phyloP scores from a whole-genome alignment of 345 rosid species.

The Camelina hispida region DNA sequence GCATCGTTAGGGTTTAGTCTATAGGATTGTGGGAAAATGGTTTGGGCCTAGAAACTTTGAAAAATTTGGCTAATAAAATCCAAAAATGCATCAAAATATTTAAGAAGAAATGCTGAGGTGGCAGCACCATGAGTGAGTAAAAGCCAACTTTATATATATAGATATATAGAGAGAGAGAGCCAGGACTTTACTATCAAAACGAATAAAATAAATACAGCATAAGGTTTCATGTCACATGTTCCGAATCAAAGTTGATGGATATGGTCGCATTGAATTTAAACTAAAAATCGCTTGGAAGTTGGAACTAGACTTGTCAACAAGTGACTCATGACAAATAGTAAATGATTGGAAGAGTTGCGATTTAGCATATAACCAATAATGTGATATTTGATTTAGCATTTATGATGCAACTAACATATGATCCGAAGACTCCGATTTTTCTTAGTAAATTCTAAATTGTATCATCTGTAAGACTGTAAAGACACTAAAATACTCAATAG shows the following conservation, averaged over 20 bases:
- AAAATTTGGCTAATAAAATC: too few species aligned
- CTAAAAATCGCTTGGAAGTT: neutral
- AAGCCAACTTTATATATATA: too few species aligned
- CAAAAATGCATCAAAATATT: too few species aligned
- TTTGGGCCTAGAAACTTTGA: too few species aligned
- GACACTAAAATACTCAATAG: neutral
- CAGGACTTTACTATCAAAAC: too few species aligned
- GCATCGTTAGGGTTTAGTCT: too few species aligned
- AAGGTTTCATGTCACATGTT: neutral
- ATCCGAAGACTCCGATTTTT: neutral
- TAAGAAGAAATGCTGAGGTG: too few species aligned
- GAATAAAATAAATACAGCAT: too few species aligned
- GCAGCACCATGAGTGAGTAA: too few species aligned
- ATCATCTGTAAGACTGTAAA: neutral
- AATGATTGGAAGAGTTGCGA: slow-evolving; percentile 14
- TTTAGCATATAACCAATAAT: neutral
- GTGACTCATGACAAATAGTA: neutral
- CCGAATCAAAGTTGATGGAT: slow-evolving; percentile 10
- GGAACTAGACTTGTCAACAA: slow-evolving; percentile 13
- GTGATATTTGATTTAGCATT: neutral
- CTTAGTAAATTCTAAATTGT: neutral
- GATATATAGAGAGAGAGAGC: too few species aligned
- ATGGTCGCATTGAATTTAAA: neutral
- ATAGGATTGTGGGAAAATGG: too few species aligned
- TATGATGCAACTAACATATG: slow-evolving; percentile 5